These are phyloP conservation scores for Cryptococcus jaspeensis DNA, from an alignment of 1,284 basidiomycete genomes.

Conservation along the genomic window DNA sequence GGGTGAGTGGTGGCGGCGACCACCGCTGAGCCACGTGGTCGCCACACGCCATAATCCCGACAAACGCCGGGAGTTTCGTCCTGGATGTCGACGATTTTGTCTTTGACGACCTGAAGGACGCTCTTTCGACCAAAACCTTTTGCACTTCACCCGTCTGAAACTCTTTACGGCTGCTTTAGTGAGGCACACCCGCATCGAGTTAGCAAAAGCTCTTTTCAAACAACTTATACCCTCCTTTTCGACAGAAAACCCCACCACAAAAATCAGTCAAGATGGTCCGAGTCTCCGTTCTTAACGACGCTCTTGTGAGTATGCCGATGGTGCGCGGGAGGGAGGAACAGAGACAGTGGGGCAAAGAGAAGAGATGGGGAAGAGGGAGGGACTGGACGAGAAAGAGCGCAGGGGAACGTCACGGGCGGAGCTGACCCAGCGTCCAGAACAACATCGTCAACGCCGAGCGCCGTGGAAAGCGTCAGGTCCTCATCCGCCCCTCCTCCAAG, in stretches of 20 bases:
- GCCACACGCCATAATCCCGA: neutral
- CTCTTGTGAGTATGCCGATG: conserved; percentile 64
- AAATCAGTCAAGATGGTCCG: conserved; percentile 50
- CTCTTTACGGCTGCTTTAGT: conserved; percentile 46
- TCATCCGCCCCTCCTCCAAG: conserved; percentile 92
- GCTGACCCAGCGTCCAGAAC: conserved; percentile 58
- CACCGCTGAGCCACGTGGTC: neutral
- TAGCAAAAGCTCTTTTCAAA: conserved; percentile 51
- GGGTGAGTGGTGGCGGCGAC: no score
- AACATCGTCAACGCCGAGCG: conserved; percentile 98
- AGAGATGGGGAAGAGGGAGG: neutral
- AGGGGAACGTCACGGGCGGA: neutral
- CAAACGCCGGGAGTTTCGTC: no score
- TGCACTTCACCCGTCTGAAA: conserved; percentile 11
- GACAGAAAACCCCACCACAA: conserved; percentile 14
- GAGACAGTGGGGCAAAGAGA: neutral
- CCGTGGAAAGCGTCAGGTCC: conserved; percentile 95
- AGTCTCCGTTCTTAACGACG: conserved; percentile 58
- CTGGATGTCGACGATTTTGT: neutral
- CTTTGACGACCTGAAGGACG: no score
- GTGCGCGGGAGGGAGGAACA: neutral
- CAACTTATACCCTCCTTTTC: conserved; percentile 45
- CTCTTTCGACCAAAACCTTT: conserved; percentile 10
- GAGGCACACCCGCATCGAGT: conserved; percentile 50
- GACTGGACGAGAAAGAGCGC: neutral